Percentiles rank a stretch among this genome's conserved stretches.
Evolutionary conservation across 495 filamentous ascomycete genomes (phyloP).

Genomic region (Tirmania nivea): DNA sequence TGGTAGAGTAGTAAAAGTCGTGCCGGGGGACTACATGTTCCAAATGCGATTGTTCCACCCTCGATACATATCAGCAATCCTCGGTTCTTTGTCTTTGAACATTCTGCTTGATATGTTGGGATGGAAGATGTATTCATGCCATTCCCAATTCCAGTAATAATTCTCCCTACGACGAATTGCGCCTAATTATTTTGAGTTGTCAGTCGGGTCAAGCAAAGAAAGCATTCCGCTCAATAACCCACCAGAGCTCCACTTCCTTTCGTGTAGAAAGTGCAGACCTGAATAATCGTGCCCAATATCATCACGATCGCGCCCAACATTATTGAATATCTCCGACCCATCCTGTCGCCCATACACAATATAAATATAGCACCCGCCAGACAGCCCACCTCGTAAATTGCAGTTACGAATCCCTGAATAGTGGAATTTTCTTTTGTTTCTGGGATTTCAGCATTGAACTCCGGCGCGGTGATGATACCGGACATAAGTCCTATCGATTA

Average conservation of each 20-base stretch:
- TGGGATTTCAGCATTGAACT: constrained; percentile 49
- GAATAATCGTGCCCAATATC: constrained; percentile 52
- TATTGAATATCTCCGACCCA: constrained; percentile 41
- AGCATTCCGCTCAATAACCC: too few relatives aligned
- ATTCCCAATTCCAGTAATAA: constrained; percentile 54
- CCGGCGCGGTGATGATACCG: constrained; percentile 52
- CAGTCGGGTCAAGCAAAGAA: not conserved
- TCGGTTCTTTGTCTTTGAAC: constrained; percentile 48
- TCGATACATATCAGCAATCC: constrained; percentile 71
- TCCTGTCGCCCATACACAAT: constrained; percentile 40
- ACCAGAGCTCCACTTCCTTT: too few relatives aligned
- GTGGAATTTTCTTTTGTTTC: constrained; percentile 41
- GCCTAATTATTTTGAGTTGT: constrained; percentile 16
- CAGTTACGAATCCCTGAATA: constrained; percentile 63
- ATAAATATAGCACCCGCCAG: constrained; percentile 52
- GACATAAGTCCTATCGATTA: constrained; percentile 39
- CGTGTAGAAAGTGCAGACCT: constrained; percentile 26
- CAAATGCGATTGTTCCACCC: constrained; percentile 58
- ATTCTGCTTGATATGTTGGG: constrained; percentile 51
- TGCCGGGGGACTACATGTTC: constrained; percentile 23
- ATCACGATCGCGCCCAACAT: constrained; percentile 45
- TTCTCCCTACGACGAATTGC: constrained; percentile 56
- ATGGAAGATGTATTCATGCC: constrained; percentile 62
- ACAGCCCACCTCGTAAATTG: constrained; percentile 69
- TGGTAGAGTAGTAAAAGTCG: not conserved